phyloP scores from a whole-genome alignment of 768 basidiomycete species.

The Podaxis mareebaensis region DNA sequence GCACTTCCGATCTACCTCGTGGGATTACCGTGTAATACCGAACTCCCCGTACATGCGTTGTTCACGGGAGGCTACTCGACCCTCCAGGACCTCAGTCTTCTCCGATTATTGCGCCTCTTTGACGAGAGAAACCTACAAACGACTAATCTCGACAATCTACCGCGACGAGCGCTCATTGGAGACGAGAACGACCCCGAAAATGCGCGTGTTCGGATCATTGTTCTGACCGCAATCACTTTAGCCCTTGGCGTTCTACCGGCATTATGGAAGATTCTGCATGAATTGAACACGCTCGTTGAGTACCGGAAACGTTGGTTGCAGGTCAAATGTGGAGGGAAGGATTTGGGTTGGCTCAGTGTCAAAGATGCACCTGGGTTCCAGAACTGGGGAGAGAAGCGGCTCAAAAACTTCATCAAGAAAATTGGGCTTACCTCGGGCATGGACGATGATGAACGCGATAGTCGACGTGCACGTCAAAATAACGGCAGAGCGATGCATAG shows the following conservation, averaged over 20 bases:
- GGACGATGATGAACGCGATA: constrained; percentile 26
- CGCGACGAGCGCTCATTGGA: constrained; percentile 31
- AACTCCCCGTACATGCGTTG: constrained; percentile 41
- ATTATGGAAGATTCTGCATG: constrained; percentile 60
- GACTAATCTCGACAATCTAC: constrained; percentile 28
- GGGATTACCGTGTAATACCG: constrained; percentile 64
- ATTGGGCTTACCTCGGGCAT: constrained; percentile 64
- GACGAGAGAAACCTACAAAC: constrained; percentile 41
- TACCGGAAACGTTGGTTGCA: constrained; percentile 63
- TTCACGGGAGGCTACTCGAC: constrained; percentile 66
- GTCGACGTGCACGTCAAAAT: constrained; percentile 24
- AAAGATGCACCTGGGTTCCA: constrained; percentile 63
- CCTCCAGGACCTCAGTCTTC: constrained; percentile 74
- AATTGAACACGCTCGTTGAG: constrained; percentile 57
- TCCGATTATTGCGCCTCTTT: constrained; percentile 67
- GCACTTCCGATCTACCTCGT: constrained; percentile 75
- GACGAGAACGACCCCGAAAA: constrained; percentile 39
- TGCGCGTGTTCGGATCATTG: constrained; percentile 63
- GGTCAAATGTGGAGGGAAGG: constrained; percentile 64
- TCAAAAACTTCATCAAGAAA: constrained; percentile 70
- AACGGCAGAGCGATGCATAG: constrained; percentile 26
- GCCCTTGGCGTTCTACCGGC: constrained; percentile 66
- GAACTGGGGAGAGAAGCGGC: constrained; percentile 70
- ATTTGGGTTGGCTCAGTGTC: constrained; percentile 76
- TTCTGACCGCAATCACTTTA: constrained; percentile 63